Percentiles rank a stretch among this genome's conserved stretches.
Evolutionary conservation across 345 rosid genomes (phyloP).

Genomic region (Populus tremula): DNA sequence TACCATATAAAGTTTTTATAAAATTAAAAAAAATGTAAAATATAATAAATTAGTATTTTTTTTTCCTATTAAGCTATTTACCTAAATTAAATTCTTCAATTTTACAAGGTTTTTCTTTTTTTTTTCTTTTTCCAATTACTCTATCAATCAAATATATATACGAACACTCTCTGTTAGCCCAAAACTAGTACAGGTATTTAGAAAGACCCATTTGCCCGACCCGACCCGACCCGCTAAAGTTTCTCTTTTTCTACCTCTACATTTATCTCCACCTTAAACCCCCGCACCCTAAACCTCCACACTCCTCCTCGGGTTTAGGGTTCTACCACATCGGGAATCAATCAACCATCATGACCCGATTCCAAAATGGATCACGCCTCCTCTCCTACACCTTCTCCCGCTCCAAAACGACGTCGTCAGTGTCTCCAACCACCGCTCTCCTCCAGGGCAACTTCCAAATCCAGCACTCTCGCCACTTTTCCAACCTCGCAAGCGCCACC

Average conservation of each 20-base stretch:
- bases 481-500: constrained; percentile 63
- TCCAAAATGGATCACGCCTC: constrained; percentile 20
- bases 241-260: background rate
- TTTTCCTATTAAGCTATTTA: too few relatives aligned
- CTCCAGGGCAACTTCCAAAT: constrained; percentile 48
- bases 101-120: too few relatives aligned
- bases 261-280: background rate
- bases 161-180: too few relatives aligned
- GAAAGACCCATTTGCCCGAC: background rate
- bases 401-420: constrained; percentile 3
- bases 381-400: constrained; percentile 14
- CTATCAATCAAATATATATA: too few relatives aligned
- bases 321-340: background rate
- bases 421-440: constrained; percentile 56
- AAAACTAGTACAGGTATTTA: too few relatives aligned
- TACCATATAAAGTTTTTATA: too few relatives aligned
- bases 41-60: too few relatives aligned
- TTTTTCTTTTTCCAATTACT: too few relatives aligned
- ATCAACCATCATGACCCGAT: constrained; percentile 24
- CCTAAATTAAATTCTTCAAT: too few relatives aligned
- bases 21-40: too few relatives aligned
- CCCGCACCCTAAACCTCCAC: background rate
- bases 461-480: constrained; percentile 48
- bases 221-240: background rate
- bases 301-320: background rate